These are phyloP conservation scores for Paramecium sonneborni DNA, from an alignment of 73 alveolate species.

Conservation along the genomic window DNA sequence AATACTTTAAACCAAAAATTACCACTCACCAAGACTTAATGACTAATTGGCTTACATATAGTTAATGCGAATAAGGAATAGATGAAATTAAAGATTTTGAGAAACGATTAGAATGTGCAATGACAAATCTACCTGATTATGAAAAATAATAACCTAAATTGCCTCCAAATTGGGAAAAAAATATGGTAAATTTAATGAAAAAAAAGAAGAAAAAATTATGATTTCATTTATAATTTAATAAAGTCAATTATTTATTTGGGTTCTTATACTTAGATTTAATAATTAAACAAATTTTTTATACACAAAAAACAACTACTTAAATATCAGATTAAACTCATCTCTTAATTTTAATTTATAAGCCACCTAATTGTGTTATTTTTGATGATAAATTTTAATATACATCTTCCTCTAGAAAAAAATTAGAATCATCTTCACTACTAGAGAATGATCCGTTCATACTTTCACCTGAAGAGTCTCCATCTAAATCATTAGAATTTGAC, in stretches of 20 bases:
- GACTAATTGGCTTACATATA: not conserved
- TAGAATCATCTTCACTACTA: not conserved
- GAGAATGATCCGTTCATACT: not conserved
- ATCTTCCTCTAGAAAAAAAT: not conserved
- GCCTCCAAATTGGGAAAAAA: not conserved
- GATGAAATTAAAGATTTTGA: slow-evolving; percentile 10
- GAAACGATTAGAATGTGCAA: not conserved
- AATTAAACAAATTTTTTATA: too few relatives aligned
- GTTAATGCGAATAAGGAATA: not conserved
- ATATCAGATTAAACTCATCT: not conserved
- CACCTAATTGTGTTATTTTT: not conserved
- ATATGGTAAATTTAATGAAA: not conserved
- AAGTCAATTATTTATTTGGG: too few relatives aligned
- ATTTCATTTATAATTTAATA: too few relatives aligned
- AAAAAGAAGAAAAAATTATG: not conserved
- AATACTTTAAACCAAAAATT: not conserved
- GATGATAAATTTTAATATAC: not conserved
- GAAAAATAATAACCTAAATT: not conserved
- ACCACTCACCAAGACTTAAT: not conserved
- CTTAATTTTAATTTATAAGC: not conserved
- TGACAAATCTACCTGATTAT: not conserved
- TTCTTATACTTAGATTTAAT: too few relatives aligned
- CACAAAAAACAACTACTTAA: too few relatives aligned
- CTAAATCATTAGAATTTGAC: not conserved
- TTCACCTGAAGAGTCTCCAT: not conserved